Conservation (phyloP, 1,139 yeast species). For the Hemisphaericaspora subhashii region DNA sequence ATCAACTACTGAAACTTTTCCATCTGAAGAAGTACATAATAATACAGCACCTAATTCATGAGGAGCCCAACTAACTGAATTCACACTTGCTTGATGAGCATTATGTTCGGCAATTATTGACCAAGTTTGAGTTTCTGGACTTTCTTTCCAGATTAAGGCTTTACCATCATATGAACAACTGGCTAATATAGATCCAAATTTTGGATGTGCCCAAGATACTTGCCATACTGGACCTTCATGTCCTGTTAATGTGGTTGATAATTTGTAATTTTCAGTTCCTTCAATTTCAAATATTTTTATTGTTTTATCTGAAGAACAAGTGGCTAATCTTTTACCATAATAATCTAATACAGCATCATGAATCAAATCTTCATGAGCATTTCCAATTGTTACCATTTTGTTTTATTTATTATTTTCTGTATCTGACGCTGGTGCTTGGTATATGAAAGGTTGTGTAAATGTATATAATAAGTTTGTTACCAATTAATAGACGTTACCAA, state of each 20-base stretch:
- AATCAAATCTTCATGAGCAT: slow-evolving; percentile 85
- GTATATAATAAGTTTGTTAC: neutral
- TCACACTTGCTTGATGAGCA: slow-evolving; percentile 91
- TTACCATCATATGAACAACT: slow-evolving; percentile 95
- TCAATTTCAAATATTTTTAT: slow-evolving; percentile 91
- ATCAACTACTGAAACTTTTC: slow-evolving; percentile 85
- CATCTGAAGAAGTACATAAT: slow-evolving; percentile 91
- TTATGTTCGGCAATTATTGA: slow-evolving; percentile 82
- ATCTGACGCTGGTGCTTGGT: slow-evolving; percentile 1
- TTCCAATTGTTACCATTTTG: slow-evolving; percentile 68
- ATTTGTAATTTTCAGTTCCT: slow-evolving; percentile 71
- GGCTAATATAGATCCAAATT: slow-evolving; percentile 92
- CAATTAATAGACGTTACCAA: neutral
- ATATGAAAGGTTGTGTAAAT: slow-evolving; percentile 1
- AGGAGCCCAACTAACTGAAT: slow-evolving; percentile 96
- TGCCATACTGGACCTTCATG: slow-evolving; percentile 99
- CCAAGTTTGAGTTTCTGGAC: slow-evolving; percentile 81
- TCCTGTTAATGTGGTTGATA: slow-evolving; percentile 77
- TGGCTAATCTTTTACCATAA: slow-evolving; percentile 92
- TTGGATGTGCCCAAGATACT: slow-evolving; percentile 98
- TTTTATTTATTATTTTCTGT: neutral
- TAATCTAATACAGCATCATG: slow-evolving; percentile 97
- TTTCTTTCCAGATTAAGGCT: slow-evolving; percentile 91
- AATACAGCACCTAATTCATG: slow-evolving; percentile 93
- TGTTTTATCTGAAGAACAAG: slow-evolving; percentile 93